Percentiles rank a stretch among this genome's conserved stretches.
Conservation (phyloP, 495 filamentous ascomycete genomes). For the Staphylotrichum longicolle region DNA sequence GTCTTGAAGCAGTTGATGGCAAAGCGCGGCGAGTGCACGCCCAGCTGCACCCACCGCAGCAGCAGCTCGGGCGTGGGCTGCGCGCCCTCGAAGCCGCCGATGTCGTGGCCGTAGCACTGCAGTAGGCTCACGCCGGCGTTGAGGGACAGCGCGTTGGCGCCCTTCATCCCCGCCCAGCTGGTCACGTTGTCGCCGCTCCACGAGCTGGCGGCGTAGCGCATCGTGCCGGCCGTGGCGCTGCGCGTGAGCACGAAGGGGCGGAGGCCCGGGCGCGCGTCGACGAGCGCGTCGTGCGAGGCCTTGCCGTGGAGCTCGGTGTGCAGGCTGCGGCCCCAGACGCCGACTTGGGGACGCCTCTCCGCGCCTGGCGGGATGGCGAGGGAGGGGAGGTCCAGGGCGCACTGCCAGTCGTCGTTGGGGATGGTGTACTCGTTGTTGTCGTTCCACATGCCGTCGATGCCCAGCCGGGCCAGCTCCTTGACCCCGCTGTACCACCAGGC, state of each 20-base stretch:
- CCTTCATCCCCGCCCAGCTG: conserved; percentile 47
- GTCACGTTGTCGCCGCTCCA: conserved; percentile 69
- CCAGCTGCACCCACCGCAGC: conserved; percentile 68
- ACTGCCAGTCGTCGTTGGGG: conserved; percentile 61
- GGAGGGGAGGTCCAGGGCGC: conserved; percentile 47
- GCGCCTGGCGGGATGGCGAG: conserved; percentile 31
- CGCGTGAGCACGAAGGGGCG: conserved; percentile 66
- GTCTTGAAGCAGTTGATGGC: conserved; percentile 77
- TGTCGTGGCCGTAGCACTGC: conserved; percentile 67
- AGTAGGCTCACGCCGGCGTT: conserved; percentile 65
- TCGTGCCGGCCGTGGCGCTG: conserved; percentile 64
- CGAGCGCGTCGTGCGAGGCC: conserved; percentile 53
- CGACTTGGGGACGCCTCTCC: conserved; percentile 41
- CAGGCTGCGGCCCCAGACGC: conserved; percentile 62
- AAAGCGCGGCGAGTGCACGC: conserved; percentile 65
- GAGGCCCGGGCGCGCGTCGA: conserved; percentile 52
- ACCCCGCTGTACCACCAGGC: conserved; percentile 68
- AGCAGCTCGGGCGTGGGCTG: conserved; percentile 66
- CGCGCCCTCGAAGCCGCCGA: conserved; percentile 69
- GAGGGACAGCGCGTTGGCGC: conserved; percentile 32
- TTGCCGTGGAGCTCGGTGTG: conserved; percentile 67
- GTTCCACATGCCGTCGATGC: conserved; percentile 72
- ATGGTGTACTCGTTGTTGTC: conserved; percentile 74
- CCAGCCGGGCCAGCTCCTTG: conserved; percentile 55
- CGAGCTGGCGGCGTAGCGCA: conserved; percentile 62